phyloP scores from a whole-genome alignment of 495 filamentous ascomycete genomes.

The Mycothermus thermophilus region DNA sequence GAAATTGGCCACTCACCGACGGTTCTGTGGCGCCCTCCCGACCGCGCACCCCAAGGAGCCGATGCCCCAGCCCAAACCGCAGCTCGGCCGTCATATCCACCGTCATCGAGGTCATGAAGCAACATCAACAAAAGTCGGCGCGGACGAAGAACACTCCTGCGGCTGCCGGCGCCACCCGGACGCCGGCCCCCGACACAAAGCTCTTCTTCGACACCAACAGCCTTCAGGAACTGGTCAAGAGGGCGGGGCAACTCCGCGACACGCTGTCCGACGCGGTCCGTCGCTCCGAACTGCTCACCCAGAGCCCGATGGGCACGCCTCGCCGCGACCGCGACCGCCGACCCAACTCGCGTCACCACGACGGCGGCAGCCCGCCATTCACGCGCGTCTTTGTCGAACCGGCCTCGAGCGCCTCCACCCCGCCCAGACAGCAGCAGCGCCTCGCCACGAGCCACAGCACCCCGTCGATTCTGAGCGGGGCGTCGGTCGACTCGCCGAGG shows the following conservation, averaged over 20 bases:
- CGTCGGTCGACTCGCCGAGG: conserved; percentile 38
- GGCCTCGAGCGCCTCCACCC: conserved; percentile 23
- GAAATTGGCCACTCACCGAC: conserved; percentile 29
- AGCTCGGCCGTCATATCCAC: conserved; percentile 49
- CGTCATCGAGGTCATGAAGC: conserved; percentile 73
- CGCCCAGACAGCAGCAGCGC: conserved; percentile 31
- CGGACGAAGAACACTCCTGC: conserved; percentile 31
- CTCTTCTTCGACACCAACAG: conserved; percentile 87
- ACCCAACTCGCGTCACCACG: conserved; percentile 10
- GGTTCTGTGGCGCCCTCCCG: conserved; percentile 16
- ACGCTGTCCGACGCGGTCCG: conserved; percentile 63
- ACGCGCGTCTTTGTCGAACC: conserved; percentile 51
- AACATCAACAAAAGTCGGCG: conserved; percentile 37
- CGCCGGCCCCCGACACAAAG: conserved; percentile 48
- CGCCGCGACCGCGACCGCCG: conserved; percentile 23
- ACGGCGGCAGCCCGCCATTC: conserved; percentile 48
- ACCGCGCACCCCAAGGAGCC: conserved; percentile 29
- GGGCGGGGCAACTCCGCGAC: conserved; percentile 63
- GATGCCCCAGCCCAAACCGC: conserved; percentile 15
- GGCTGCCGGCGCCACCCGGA: neutral
- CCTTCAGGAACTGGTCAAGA: conserved; percentile 71
- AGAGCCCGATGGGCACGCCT: conserved; percentile 43
- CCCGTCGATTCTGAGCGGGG: conserved; percentile 33
- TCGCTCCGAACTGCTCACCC: conserved; percentile 58
- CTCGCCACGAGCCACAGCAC: conserved; percentile 37